Percentiles rank a stretch among this genome's conserved stretches.
These are phyloP conservation scores for Dothideomycetes sp. DNA, from an alignment of 2,329 filamentous ascomycete genomes.

Conservation along the genomic window DNA sequence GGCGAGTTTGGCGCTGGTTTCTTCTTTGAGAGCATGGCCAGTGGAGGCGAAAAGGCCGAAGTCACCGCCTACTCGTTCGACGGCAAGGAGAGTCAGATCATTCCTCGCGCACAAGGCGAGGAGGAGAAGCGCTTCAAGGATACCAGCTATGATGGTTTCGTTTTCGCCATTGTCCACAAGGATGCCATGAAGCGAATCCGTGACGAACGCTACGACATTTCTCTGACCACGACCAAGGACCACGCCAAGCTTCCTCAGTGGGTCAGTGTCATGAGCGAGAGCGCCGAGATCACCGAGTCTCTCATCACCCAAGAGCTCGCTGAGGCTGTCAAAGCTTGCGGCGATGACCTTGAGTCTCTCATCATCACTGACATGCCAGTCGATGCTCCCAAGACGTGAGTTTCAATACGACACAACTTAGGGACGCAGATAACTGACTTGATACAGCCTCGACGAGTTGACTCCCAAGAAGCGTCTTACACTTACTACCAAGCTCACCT, in stretches of 20 bases:
- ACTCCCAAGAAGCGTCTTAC: slow-evolving; percentile 76
- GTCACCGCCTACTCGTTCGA: slow-evolving; percentile 81
- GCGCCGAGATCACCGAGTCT: slow-evolving; percentile 81
- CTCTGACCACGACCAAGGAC: slow-evolving; percentile 88
- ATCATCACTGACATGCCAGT: slow-evolving; percentile 83
- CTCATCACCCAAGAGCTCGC: slow-evolving; percentile 82
- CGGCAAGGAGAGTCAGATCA: slow-evolving; percentile 72
- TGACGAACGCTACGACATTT: slow-evolving; percentile 89
- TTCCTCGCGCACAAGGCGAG: slow-evolving; percentile 53
- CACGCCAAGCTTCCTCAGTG: slow-evolving; percentile 79
- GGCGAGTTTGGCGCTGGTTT: slow-evolving; percentile 63
- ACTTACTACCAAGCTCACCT: slow-evolving; percentile 63
- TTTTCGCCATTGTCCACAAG: slow-evolving; percentile 95
- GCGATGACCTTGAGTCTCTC: slow-evolving; percentile 69
- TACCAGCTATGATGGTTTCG: slow-evolving; percentile 75
- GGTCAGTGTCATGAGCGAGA: slow-evolving; percentile 94
- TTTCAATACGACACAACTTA: too few relatives aligned
- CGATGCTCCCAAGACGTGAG: slow-evolving; percentile 77
- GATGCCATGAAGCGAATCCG: slow-evolving; percentile 81
- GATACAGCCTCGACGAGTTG: slow-evolving; percentile 67
- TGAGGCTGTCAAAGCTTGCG: slow-evolving; percentile 67
- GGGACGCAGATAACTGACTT: too few relatives aligned
- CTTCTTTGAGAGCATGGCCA: slow-evolving; percentile 66
- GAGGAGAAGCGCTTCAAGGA: slow-evolving; percentile 51
- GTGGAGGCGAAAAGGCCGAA: slow-evolving; percentile 64